Base-by-base conservation (phyloP, 148 eudicot genomes). In the Chenopodium album region DNA sequence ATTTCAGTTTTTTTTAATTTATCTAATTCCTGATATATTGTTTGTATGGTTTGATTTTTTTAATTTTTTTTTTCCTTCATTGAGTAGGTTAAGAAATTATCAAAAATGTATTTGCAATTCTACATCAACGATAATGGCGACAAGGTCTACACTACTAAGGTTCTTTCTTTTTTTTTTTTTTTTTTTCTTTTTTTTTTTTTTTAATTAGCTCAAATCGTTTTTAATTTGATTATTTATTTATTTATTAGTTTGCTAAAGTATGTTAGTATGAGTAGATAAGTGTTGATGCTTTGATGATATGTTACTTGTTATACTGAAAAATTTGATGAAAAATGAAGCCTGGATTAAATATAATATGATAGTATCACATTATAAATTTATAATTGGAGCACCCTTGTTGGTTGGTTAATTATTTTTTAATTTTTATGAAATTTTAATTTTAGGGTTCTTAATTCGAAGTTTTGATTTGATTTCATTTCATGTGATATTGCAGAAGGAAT, bases 101-200 rank as follows among this genome's bases (percentile, higher is more conserved):
- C 29, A 59, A 88, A 83, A 50, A 95, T 95, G 99, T 95, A 95
- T 95, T 91, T 95, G 34, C 99, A 95, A 80, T 95, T 79, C 77
- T 95, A 95, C 87, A 93, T 93, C 82, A 95, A 95, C 68, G 99
- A 95, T 4, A 92, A 95, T 68, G 99, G 99, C 72, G 94, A 91
- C 81, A 95, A 95, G 85, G 99, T 95, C 84, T 95, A 95, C 92
- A 95, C 99, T 76, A 95, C 99, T 32, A 95, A 93, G 97, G 98
- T 95, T 26, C 60, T 1, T 12, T 23, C 68, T 65, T 22, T 22
- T 41, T 75, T 26, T 26, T 65, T 22, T 70, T 3, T 8, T 20
- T 14, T 9, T 76, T 76, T 37, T 19, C 19, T 29, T 32, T 17
- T 0, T 20, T 22, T 41, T 75, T 75, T 26, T 9, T 0, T 60